A percentile compares a stretch with the other conserved stretches of the same genome.
These are phyloP conservation scores for Dictyostelium gargantuum DNA, from an alignment of 208 protist genomes.

Conservation along the genomic window DNA sequence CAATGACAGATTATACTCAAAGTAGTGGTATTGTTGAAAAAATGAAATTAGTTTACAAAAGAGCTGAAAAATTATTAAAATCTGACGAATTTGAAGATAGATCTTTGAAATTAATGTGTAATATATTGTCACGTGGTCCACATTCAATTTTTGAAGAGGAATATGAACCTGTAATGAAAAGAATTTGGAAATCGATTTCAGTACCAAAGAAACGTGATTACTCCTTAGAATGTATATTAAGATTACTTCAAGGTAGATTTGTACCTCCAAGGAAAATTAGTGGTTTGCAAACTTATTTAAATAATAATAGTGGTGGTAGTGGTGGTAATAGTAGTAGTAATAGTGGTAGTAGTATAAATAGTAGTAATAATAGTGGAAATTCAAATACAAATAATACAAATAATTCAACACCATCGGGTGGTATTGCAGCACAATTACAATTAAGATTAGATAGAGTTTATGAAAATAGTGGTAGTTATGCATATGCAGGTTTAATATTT, in stretches of 20 bases:
- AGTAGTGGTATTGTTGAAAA: slow-evolving; percentile 28
- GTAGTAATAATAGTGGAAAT: background rate
- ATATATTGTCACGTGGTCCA: slow-evolving; percentile 35
- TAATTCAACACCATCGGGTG: background rate
- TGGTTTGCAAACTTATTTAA: slow-evolving; percentile 5
- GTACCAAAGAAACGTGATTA: slow-evolving; percentile 54
- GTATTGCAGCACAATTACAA: slow-evolving; percentile 41
- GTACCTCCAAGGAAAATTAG: slow-evolving; percentile 49
- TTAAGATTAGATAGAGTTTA: slow-evolving; percentile 49
- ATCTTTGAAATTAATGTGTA: slow-evolving; percentile 45
- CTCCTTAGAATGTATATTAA: slow-evolving; percentile 44
- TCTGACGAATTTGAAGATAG: slow-evolving; percentile 53
- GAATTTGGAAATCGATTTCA: background rate
- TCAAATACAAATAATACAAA: background rate
- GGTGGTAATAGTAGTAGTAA: background rate
- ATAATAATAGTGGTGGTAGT: background rate
- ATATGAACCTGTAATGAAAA: slow-evolving; percentile 26
- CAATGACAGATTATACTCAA: slow-evolving; percentile 39
- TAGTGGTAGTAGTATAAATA: background rate
- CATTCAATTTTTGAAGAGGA: slow-evolving; percentile 55
- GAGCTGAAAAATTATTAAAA: slow-evolving; percentile 46
- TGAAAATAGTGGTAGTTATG: slow-evolving; percentile 24
- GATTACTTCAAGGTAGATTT: slow-evolving; percentile 46
- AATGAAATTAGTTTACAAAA: slow-evolving; percentile 33
- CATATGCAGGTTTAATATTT: background rate